Evolutionary conservation across 345 rosid genomes (phyloP), one percentile per base, ranked within the genome.

Genomic region (Camelina hispida): DNA sequence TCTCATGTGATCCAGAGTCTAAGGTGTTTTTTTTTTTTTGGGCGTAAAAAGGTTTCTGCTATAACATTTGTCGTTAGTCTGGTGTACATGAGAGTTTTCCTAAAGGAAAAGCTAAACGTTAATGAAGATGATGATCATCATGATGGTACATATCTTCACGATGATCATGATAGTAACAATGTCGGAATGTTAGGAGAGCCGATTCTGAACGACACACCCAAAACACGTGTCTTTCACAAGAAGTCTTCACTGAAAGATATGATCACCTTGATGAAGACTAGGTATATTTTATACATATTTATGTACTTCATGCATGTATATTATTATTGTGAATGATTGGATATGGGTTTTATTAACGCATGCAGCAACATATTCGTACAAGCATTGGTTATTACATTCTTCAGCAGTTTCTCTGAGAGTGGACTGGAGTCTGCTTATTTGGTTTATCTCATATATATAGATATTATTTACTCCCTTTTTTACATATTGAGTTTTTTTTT

Each of bases 61-160:
- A 38, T 78, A 66, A 75, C 79, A 30, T 85, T 87, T 10, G 81
- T 90, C 75, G 55, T 83, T 69, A 91, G 86, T 1, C 59, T 78
- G 9, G 86, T 84, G 16, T 94, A 94, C 87, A 90, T 90, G 98
- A 88, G 96, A 78, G 30, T 87, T 71, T 91, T 91, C 61, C 87
- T 94, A 22, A 64, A 85, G 78, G 97, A 94, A 46, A 86, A 73
- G 44, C 22, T 71, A 23, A 68, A 62, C 1, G 59, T 72, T 9
- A 66, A 14, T 2, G 81, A 78, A 25, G 34, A 63, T 48, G 58
- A 35, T 30, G 17, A 52, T 71, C 13, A 32, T 30, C 8, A 47
- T 28, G 5, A 28, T 64, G 37, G 15, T 15, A 28, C 20, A 12
- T 13, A 44, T 15, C 66, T 58, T 57, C 53, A 66, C 28, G 68